These are phyloP conservation scores for Coemansia sp. DNA, from an alignment of 192 early-diverging fungal genomes.

Conservation along the genomic window DNA sequence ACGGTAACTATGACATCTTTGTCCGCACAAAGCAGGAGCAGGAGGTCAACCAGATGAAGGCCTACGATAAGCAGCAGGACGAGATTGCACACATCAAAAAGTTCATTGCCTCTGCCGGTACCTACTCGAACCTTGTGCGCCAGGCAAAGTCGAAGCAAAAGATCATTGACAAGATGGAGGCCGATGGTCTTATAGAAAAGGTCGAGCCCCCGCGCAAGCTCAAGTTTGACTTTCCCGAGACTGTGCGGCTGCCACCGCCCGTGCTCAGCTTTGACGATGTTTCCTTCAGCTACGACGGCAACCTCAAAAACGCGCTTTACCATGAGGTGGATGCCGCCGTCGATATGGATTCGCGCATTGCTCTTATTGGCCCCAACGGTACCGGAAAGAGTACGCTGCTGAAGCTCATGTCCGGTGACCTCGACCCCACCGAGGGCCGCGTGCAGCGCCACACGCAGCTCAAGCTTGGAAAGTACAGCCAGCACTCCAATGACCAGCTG, in stretches of 20 bases:
- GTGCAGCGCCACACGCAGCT: constrained; percentile 87
- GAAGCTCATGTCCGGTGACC: constrained; percentile 92
- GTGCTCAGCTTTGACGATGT: constrained; percentile 92
- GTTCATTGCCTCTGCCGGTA: constrained; percentile 99
- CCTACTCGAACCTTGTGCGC: constrained; percentile 96
- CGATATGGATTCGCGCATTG: constrained; percentile 98
- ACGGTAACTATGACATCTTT: constrained; percentile 97
- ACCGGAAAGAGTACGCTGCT: constrained; percentile 95
- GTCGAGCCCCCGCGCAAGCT: constrained; percentile 73
- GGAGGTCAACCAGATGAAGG: constrained; percentile 99
- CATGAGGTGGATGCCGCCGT: constrained; percentile 86
- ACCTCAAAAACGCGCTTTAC: constrained; percentile 84
- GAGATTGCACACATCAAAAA: constrained; percentile 99
- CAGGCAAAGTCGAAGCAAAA: constrained; percentile 99
- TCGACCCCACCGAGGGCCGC: constrained; percentile 79
- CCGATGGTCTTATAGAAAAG: constrained; percentile 95
- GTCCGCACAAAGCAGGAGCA: constrained; percentile 92
- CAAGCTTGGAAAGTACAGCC: constrained; percentile 95
- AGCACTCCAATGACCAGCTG: constrained; percentile 97
- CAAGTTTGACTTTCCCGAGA: constrained; percentile 86
- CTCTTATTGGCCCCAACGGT: constrained; percentile 95
- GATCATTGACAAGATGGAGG: constrained; percentile 99
- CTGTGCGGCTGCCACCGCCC: constrained; percentile 89
- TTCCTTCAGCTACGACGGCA: constrained; percentile 87
- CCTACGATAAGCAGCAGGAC: constrained; percentile 97